Evolutionary conservation across 2,329 filamentous ascomycete genomes (phyloP), one percentile per base, ranked within the genome.

Genomic region (Aspergillus pseudoglaucus): DNA sequence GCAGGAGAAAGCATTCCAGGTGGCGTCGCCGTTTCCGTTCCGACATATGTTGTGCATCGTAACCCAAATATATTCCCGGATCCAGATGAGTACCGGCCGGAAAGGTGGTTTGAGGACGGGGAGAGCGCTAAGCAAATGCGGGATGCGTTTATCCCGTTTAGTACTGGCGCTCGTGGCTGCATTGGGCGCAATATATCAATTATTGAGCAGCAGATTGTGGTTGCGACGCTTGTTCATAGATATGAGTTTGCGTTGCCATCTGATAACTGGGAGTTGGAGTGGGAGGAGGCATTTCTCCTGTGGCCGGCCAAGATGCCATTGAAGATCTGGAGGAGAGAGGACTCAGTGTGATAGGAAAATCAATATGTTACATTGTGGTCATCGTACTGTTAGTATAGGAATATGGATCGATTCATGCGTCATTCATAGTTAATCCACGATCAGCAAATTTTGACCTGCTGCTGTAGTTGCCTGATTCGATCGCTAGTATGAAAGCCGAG

Each of bases 141-240:
- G 20, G 40, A 42, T 14, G 22, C 48, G 33, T 42, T 46, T 17
- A 33, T 49, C 6, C 55, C 56, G n/a, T 59, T 59, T 45, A 50
- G 47, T 10, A 44, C 46, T n/a, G 55, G 55, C 6, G 30, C 47
- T 1, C 42, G 56, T 23, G 50, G 48, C 14, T 59, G 56, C 27
- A 46, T 58, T 23, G 56, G 57, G n/a, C 49, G 53, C 14, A 56
- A 54, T 38, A 42, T 59, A 17, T 47, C 57, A 3, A 55, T 54
- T 37, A 51, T 56, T 32, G 54, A 56, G 40, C 44, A 54, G 35
- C 54, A 55, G 35, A 48, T 53, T 37, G 23, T 58, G 25, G 44
- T 55, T 12, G 47, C 46, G 15, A 57, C 56, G 2, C 33, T 52
- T 7, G 45, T 48, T 12, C 47, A 48, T 23, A 32, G 44, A 17